Conservation (phyloP, 1,284 basidiomycete genomes). For the Dichomitus squalens region DNA sequence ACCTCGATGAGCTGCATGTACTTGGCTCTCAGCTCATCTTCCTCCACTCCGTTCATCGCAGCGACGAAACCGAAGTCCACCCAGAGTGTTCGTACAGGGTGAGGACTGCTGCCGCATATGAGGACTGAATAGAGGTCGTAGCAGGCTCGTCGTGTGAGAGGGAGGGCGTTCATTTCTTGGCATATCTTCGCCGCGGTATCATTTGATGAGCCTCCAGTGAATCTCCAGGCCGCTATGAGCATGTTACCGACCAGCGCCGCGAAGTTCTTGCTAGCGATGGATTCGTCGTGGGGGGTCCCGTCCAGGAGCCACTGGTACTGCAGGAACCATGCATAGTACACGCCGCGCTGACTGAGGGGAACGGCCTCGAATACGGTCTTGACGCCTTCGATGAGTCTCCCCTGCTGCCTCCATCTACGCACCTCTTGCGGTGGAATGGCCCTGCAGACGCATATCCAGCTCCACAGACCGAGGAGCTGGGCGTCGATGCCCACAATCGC, state of each 20-base stretch:
- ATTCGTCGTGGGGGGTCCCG: background rate
- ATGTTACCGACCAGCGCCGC: background rate
- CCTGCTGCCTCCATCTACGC: slow-evolving; percentile 36
- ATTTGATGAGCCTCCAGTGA: no score
- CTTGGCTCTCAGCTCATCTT: background rate
- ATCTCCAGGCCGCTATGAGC: no score
- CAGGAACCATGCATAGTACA: slow-evolving; percentile 22
- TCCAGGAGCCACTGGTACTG: background rate
- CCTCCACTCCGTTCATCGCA: background rate
- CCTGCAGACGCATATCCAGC: slow-evolving; percentile 29
- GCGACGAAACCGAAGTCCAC: background rate
- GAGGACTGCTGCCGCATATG: background rate
- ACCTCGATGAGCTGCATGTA: background rate
- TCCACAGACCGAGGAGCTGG: slow-evolving; percentile 37
- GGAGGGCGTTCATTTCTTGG: background rate
- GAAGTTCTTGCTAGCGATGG: background rate
- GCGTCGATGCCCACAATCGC: background rate
- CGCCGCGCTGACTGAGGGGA: no score
- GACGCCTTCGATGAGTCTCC: slow-evolving; percentile 37
- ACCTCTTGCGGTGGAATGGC: no score
- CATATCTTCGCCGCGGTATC: background rate
- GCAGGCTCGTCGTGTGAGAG: background rate
- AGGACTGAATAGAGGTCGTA: background rate
- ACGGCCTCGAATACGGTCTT: slow-evolving; percentile 30
- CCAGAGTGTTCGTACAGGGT: background rate